Base-by-base conservation (phyloP, 2,329 filamentous ascomycete genomes). In the Verticillium albo-atrum region DNA sequence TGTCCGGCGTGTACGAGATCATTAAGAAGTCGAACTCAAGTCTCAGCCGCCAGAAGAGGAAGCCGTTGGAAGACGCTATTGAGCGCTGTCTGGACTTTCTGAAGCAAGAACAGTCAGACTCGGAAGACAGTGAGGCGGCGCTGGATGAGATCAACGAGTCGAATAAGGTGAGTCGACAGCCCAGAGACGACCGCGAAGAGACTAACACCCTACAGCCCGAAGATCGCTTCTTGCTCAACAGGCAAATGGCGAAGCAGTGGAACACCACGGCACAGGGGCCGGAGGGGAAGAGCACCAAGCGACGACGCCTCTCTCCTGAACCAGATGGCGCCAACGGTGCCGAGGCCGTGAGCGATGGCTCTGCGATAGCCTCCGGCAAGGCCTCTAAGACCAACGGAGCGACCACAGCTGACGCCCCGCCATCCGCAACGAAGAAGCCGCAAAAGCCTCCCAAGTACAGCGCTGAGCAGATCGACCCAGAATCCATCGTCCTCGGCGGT, bases 1-100 rank as follows among this genome's bases (percentile, higher is more conserved):
- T 89, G 3, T 97, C 95, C 71, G 62, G 63, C 20, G 27, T 57
- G n/a, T 53, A 28, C 51, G 88, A 92, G 42, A 85, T 84, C 60
- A 92, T 98, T 62, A 91, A 92, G 66, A 78, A 80, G 56, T 97
- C 92, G 15, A 97, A 97, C 71, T 96, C 92, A 0, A 92, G 89
- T 66, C 75, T 98, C 25, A 91, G 90, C 63, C 82, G 95, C 25
- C 87, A 90, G 65, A 92, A 91, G 42, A 96, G 95, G 73, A 88
- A 87, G 62, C 80, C 89, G 0, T 77, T 98, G 1, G 91, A 97
- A 71, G 90, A 95, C 63, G 89, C 90, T 35, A 91, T 98, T 63
- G 92, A 96, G 62, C 82, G 91, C 7, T 91, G 93, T 0, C 77
- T 97, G 17, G 84, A 88, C 7, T 85, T 92, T 20, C 79, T 94